Conservation (phyloP, 2,329 filamentous ascomycete species). For the Corinectria fuckeliana region DNA sequence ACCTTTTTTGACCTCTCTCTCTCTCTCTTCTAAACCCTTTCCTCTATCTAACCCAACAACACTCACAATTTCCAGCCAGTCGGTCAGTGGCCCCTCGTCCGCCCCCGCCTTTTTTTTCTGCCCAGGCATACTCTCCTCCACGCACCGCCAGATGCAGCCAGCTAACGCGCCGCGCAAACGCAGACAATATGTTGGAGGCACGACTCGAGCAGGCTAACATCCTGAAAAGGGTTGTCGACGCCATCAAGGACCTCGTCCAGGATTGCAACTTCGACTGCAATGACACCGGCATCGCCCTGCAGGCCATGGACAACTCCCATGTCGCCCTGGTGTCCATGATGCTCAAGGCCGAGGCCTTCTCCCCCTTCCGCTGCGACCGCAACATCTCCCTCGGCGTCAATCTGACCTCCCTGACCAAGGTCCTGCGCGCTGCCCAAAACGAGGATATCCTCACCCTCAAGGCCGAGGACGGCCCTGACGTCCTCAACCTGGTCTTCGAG, state of each 20-base stretch:
- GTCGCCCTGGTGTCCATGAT: constrained; percentile 99
- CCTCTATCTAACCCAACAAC: no score
- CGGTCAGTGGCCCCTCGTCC: constrained; percentile 5
- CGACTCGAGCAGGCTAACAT: constrained; percentile 91
- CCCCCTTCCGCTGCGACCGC: constrained; percentile 95
- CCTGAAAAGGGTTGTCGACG: constrained; percentile 98
- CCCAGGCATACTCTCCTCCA: neutral
- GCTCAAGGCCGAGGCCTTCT: constrained; percentile 94
- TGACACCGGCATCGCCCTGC: constrained; percentile 96
- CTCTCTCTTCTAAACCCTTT: neutral
- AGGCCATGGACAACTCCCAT: constrained; percentile 99
- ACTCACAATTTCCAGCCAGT: constrained; percentile 8
- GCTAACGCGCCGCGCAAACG: constrained; percentile 21
- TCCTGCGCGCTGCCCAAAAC: constrained; percentile 90
- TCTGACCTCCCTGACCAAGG: constrained; percentile 94
- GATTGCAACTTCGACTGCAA: constrained; percentile 99
- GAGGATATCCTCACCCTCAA: constrained; percentile 96
- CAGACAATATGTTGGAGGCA: constrained; percentile 91
- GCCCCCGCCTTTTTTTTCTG: constrained; percentile 9
- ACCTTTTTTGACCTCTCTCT: neutral
- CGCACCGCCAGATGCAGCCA: neutral
- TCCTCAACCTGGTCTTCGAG: constrained; percentile 95
- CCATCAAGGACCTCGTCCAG: constrained; percentile 98
- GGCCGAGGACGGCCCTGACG: constrained; percentile 95
- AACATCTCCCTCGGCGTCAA: constrained; percentile 99